Conservation (phyloP, 352 stramenopile genomes). For the Globisporangium cylindrosporum region DNA sequence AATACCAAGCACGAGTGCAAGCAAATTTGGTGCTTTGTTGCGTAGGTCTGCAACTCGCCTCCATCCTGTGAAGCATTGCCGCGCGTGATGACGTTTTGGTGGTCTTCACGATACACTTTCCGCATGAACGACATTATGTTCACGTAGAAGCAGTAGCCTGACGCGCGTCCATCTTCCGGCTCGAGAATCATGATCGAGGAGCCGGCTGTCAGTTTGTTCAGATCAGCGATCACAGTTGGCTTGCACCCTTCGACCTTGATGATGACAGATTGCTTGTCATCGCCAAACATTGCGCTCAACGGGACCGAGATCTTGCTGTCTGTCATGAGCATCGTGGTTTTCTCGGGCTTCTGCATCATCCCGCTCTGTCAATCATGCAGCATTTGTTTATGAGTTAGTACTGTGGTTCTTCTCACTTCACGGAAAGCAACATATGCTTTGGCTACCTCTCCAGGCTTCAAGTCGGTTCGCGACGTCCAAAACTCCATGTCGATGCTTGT, state of each 20-base stretch:
- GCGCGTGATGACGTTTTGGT: slow-evolving; percentile 69
- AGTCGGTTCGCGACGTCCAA: slow-evolving; percentile 62
- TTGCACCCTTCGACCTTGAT: slow-evolving; percentile 86
- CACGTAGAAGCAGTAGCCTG: slow-evolving; percentile 85
- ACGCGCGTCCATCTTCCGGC: slow-evolving; percentile 45
- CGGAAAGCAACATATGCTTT: too few species aligned
- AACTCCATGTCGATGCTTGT: slow-evolving; percentile 82
- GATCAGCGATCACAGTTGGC: slow-evolving; percentile 72
- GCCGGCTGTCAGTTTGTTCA: slow-evolving; percentile 56
- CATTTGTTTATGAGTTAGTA: neutral
- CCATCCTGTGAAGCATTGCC: slow-evolving; percentile 41
- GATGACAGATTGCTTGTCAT: slow-evolving; percentile 76
- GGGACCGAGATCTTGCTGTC: slow-evolving; percentile 84
- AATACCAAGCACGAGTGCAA: slow-evolving; percentile 83
- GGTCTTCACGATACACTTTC: slow-evolving; percentile 87
- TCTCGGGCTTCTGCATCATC: slow-evolving; percentile 32
- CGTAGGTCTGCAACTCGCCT: slow-evolving; percentile 68
- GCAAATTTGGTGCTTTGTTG: slow-evolving; percentile 86
- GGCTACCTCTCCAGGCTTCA: slow-evolving; percentile 45
- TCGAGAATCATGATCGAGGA: slow-evolving; percentile 74
- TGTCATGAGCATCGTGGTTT: slow-evolving; percentile 49
- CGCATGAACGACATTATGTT: slow-evolving; percentile 79
- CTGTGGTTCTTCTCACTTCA: neutral
- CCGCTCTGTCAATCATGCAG: slow-evolving; percentile 26
- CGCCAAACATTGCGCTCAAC: slow-evolving; percentile 75